phyloP scores from a whole-genome alignment of 2,329 filamentous ascomycete species.

The Orbilia ellipsospora region DNA sequence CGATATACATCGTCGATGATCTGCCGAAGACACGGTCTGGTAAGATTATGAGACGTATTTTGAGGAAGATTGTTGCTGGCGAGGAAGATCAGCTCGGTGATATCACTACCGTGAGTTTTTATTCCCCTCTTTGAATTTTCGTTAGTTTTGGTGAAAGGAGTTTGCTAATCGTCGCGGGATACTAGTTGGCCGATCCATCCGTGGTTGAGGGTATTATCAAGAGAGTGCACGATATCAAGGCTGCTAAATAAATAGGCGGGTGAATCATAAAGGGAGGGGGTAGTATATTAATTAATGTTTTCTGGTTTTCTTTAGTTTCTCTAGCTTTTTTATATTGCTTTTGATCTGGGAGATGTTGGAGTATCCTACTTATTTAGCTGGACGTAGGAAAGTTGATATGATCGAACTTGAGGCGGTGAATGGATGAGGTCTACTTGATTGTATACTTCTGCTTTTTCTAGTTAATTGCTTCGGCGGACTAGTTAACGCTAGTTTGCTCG shows the following conservation, averaged over 20 bases:
- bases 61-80: constrained; percentile 95
- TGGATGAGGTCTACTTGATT: too few relatives aligned
- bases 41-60: constrained; percentile 98
- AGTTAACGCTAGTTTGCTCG: too few relatives aligned
- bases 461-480: too few relatives aligned
- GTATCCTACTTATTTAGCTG: too few relatives aligned
- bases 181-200: constrained; percentile 84
- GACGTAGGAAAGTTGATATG: too few relatives aligned
- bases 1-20: constrained; percentile 88
- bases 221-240: constrained; percentile 67
- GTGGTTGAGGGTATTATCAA: constrained; percentile 91
- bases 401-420: too few relatives aligned
- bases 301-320: too few relatives aligned
- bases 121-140: constrained; percentile 38
- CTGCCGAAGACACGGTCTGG: constrained; percentile 96
- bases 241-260: constrained; percentile 19
- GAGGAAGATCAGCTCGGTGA: constrained; percentile 98
- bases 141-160: not conserved
- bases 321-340: too few relatives aligned
- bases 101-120: constrained; percentile 79
- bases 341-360: too few relatives aligned
- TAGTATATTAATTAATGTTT: not conserved
- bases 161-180: not conserved
- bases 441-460: too few relatives aligned
- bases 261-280: not conserved